Evolutionary conservation across 2,329 filamentous ascomycete species (phyloP).

Genomic region (Paraconiothyrium brasiliense): DNA sequence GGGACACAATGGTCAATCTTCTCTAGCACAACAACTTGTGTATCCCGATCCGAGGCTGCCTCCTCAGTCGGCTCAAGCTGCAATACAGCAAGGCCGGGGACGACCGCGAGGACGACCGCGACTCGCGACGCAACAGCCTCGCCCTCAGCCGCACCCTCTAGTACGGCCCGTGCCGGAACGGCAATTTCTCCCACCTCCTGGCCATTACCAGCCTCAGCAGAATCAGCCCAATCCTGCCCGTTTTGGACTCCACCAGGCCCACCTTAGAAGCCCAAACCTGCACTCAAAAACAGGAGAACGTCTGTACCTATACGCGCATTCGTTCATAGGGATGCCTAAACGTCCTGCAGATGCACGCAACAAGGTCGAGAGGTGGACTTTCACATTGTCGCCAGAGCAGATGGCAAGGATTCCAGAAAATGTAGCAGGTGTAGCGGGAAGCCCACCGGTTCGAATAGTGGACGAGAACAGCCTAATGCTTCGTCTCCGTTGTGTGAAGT

Average conservation of each 20-base stretch:
- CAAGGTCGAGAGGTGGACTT: conserved; percentile 56
- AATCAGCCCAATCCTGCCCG: conserved; percentile 56
- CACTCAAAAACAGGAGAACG: conserved; percentile 28
- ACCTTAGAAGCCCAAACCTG: conserved; percentile 64
- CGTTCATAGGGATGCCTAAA: conserved; percentile 61
- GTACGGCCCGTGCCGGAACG: not conserved
- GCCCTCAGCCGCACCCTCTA: not conserved
- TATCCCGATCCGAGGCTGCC: not conserved
- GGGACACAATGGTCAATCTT: not conserved
- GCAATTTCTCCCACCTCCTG: conserved; percentile 48
- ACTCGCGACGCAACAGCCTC: not conserved
- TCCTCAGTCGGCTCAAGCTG: conserved; percentile 15
- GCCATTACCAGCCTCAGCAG: conserved; percentile 47
- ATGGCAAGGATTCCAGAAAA: conserved; percentile 50
- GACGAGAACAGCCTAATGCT: conserved; percentile 67
- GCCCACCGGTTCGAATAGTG: conserved; percentile 45
- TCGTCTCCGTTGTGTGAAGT: conserved; percentile 73
- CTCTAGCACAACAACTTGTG: not conserved
- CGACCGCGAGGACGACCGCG: conserved; percentile 15
- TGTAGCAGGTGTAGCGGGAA: conserved; percentile 33
- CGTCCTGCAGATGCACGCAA: conserved; percentile 44
- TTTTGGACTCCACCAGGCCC: conserved; percentile 66
- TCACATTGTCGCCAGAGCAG: conserved; percentile 56
- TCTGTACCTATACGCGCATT: conserved; percentile 67
- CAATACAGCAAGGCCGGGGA: conserved; percentile 19